Percentiles rank a stretch among this genome's conserved stretches.
phyloP scores from a whole-genome alignment of 2,329 filamentous ascomycete species.

The Diaporthe sp. region DNA sequence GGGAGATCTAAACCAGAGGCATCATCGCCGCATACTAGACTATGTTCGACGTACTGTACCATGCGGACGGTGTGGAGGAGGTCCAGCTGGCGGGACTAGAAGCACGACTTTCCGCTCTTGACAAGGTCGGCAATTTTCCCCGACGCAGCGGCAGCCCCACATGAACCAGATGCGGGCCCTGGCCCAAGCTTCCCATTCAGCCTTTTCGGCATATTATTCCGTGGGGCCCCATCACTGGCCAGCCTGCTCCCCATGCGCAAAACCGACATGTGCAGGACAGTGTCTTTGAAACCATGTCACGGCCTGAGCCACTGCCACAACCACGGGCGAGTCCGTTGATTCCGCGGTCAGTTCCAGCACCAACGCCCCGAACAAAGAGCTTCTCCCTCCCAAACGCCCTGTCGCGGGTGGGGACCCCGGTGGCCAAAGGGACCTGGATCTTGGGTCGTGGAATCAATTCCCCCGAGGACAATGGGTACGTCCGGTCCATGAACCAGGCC shows the following conservation, averaged over 20 bases:
- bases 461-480: conserved; percentile 16
- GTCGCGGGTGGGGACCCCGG: not conserved
- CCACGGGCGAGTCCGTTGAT: conserved; percentile 22
- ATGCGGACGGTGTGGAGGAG: not conserved
- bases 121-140: not conserved
- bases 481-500: not conserved
- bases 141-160: not conserved
- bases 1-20: not conserved
- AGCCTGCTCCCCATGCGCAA: conserved; percentile 10
- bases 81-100: not conserved
- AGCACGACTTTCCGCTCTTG: not conserved
- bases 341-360: conserved; percentile 10
- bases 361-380: conserved; percentile 5
- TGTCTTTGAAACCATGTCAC: conserved; percentile 16
- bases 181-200: not conserved
- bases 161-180: not conserved
- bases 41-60: not conserved
- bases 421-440: conserved; percentile 3
- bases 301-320: not conserved
- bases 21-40: not conserved
- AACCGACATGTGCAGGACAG: conserved; percentile 15
- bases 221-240: not conserved
- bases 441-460: not conserved
- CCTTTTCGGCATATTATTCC: conserved; percentile 20
- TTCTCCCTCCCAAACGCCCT: conserved; percentile 5